Conservation (phyloP, 495 filamentous ascomycete species). For the Xylaria nigripes region DNA sequence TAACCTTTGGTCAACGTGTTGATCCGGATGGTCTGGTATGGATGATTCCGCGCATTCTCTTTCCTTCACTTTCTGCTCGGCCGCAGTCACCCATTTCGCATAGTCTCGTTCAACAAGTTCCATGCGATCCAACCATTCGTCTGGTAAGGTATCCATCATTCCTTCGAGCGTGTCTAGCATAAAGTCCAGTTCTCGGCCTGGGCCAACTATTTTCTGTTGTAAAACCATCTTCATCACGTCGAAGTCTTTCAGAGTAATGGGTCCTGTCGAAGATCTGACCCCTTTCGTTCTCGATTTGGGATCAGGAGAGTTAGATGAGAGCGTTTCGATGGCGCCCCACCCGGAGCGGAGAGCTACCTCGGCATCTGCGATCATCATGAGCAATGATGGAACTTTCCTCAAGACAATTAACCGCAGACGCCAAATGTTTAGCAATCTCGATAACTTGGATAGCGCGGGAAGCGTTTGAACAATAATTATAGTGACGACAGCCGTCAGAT, state of each 20-base stretch:
- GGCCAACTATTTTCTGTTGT: constrained; percentile 56
- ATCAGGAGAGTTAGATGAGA: constrained; percentile 16
- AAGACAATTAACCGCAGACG: constrained; percentile 65
- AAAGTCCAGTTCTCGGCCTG: constrained; percentile 66
- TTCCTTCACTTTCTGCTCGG: constrained; percentile 33
- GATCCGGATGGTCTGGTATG: background rate
- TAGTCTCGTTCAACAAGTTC: constrained; percentile 77
- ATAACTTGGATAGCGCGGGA: constrained; percentile 68
- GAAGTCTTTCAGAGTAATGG: constrained; percentile 45
- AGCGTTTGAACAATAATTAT: constrained; percentile 79
- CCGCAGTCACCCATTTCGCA: constrained; percentile 57
- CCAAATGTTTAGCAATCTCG: constrained; percentile 64
- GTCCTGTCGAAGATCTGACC: constrained; percentile 1
- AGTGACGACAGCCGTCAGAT: constrained; percentile 82
- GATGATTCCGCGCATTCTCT: constrained; percentile 21
- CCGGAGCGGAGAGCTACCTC: constrained; percentile 55
- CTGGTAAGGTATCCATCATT: constrained; percentile 71
- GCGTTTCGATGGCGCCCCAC: constrained; percentile 48
- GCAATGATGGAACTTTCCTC: constrained; percentile 57
- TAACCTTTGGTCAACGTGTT: constrained; percentile 9
- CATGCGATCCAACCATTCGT: constrained; percentile 77
- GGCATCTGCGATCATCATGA: constrained; percentile 56
- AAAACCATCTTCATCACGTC: constrained; percentile 56
- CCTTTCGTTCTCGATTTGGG: background rate
- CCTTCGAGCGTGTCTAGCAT: constrained; percentile 84